phyloP scores from a whole-genome alignment of 106 monocot genomes.

The Dioscorea alata region DNA sequence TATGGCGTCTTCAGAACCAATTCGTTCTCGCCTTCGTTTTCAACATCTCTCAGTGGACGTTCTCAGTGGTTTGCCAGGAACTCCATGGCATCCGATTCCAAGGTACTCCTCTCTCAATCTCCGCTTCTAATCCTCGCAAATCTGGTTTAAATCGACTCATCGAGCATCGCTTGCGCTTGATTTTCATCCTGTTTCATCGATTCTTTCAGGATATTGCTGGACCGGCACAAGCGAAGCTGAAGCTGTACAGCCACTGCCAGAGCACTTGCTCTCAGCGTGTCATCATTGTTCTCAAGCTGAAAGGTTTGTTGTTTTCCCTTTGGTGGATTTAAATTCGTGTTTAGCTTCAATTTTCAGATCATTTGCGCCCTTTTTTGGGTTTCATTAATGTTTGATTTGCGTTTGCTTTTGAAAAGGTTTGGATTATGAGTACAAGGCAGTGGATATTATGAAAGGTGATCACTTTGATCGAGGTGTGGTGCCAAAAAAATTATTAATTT shows the following conservation, averaged over 20 bases:
- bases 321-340: neutral
- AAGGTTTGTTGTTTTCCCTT: slow-evolving; percentile 30
- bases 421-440: slow-evolving; percentile 79
- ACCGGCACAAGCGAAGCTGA: slow-evolving; percentile 16
- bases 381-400: neutral
- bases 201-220: neutral
- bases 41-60: no score
- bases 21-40: no score
- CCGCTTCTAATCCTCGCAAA: neutral
- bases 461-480: slow-evolving; percentile 45
- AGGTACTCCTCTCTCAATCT: neutral
- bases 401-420: slow-evolving; percentile 25
- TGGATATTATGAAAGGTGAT: slow-evolving; percentile 69
- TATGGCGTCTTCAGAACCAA: no score
- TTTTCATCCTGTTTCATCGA: neutral
- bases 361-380: neutral
- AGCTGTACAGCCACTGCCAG: slow-evolving; percentile 73
- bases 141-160: neutral
- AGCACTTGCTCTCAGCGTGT: slow-evolving; percentile 70
- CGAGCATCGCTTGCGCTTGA: neutral
- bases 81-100: slow-evolving; percentile 2
- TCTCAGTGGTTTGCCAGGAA: no score
- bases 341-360: neutral
- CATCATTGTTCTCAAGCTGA: slow-evolving; percentile 72
- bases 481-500: neutral